phyloP scores from a whole-genome alignment of 2,329 filamentous ascomycete genomes.

The Juglanconis oblonga region DNA sequence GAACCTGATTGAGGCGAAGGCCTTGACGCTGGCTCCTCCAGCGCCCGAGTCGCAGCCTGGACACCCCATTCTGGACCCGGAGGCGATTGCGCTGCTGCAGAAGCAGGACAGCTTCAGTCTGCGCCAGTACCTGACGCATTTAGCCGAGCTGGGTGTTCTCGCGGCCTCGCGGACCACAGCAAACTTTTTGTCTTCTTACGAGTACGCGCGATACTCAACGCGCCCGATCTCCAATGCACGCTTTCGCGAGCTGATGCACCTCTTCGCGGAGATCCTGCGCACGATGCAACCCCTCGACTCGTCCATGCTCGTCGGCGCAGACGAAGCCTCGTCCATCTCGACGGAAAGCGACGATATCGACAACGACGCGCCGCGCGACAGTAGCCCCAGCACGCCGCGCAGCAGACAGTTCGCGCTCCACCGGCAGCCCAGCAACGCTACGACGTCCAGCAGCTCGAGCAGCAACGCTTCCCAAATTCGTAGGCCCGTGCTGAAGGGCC shows the following conservation, averaged over 20 bases:
- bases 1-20: constrained; percentile 87
- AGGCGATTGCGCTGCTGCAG: constrained; percentile 69
- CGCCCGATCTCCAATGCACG: constrained; percentile 63
- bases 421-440: constrained; percentile 21
- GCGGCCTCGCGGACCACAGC: constrained; percentile 39
- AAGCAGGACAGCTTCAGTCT: constrained; percentile 69
- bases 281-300: constrained; percentile 67
- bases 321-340: constrained; percentile 23
- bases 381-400: constrained; percentile 39
- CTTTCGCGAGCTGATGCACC: constrained; percentile 77
- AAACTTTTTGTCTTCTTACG: constrained; percentile 75
- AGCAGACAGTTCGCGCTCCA: constrained; percentile 6
- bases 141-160: constrained; percentile 66
- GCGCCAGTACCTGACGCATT: constrained; percentile 72
- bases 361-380: constrained; percentile 41
- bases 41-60: constrained; percentile 38
- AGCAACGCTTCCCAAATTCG: constrained; percentile 16
- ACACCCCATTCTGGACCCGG: constrained; percentile 54
- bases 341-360: constrained; percentile 42
- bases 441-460: constrained; percentile 11
- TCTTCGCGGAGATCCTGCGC: constrained; percentile 78
- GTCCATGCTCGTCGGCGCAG: constrained; percentile 32
- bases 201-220: constrained; percentile 79
- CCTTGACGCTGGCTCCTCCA: constrained; percentile 75
- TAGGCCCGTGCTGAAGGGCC: constrained; percentile 28